A percentile compares a stretch with the other conserved stretches of the same genome.
Evolutionary conservation across 139 green algal species (phyloP).

Genomic region (Penium margaritaceum): DNA sequence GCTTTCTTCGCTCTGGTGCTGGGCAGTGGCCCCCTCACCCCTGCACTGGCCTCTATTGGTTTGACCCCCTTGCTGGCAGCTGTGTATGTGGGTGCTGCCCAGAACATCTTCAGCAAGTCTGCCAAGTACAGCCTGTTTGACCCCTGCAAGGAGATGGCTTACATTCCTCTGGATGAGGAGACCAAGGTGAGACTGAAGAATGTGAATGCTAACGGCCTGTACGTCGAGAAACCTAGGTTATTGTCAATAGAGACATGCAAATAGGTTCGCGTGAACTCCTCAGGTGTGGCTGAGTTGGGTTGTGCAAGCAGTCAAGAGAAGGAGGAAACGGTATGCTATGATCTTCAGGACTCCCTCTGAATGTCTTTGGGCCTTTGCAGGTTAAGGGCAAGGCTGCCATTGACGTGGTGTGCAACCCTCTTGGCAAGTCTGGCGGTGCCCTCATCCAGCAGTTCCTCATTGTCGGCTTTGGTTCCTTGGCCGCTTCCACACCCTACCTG

Average conservation of each 20-base stretch:
- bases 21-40: slow-evolving; percentile 62
- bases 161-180: slow-evolving; percentile 94
- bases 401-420: slow-evolving; percentile 97
- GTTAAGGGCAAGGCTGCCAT: slow-evolving; percentile 98
- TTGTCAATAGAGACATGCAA: neutral
- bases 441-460: slow-evolving; percentile 97
- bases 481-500: slow-evolving; percentile 91
- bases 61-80: slow-evolving; percentile 88
- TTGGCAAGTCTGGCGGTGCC: slow-evolving; percentile 94
- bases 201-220: too few relatives aligned
- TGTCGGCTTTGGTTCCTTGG: slow-evolving; percentile 88
- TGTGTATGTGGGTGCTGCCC: slow-evolving; percentile 86
- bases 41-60: slow-evolving; percentile 67
- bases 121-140: slow-evolving; percentile 98
- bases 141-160: slow-evolving; percentile 99
- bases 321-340: too few relatives aligned
- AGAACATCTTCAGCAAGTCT: slow-evolving; percentile 89
- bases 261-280: too few relatives aligned
- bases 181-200: too few relatives aligned
- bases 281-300: too few relatives aligned
- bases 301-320: too few relatives aligned
- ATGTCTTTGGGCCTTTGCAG: slow-evolving; percentile 40
- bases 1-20: slow-evolving; percentile 92
- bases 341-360: neutral
- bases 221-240: too few relatives aligned